A percentile compares a stretch with the other conserved stretches of the same genome.
Evolutionary conservation across 2,329 filamentous ascomycete species (phyloP).

Genomic region (Mollisia scopiformis): DNA sequence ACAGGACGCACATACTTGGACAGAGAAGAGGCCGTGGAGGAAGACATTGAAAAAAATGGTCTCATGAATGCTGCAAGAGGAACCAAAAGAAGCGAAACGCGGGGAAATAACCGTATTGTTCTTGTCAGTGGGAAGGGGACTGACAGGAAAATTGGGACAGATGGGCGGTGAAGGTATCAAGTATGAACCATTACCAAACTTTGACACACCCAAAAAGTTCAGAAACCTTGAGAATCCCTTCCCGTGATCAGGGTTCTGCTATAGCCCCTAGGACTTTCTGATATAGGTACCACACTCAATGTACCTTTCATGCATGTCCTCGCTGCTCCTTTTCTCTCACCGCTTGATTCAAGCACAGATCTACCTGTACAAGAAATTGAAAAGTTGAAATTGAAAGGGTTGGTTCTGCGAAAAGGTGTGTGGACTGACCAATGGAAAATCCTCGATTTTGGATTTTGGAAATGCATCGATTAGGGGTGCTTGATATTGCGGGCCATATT

Average conservation of each 20-base stretch:
- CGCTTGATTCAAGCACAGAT: not conserved
- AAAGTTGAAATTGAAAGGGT: not conserved
- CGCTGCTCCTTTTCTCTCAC: too few relatives aligned
- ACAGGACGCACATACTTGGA: not conserved
- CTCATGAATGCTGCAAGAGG: not conserved
- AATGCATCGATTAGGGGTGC: slow-evolving; percentile 7
- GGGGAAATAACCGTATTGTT: slow-evolving; percentile 8
- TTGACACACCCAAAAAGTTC: not conserved
- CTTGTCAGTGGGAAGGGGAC: too few relatives aligned
- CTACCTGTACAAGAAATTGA: not conserved
- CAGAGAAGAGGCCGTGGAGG: not conserved
- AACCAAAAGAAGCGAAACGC: slow-evolving; percentile 12
- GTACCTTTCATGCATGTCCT: not conserved
- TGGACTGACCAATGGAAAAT: slow-evolving; percentile 2
- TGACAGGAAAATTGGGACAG: not conserved
- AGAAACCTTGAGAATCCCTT: not conserved
- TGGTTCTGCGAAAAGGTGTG: slow-evolving; percentile 1
- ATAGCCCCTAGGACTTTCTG: not conserved
- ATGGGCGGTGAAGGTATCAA: slow-evolving; percentile 6
- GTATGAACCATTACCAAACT: slow-evolving; percentile 3
- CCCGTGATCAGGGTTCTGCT: slow-evolving; percentile 2
- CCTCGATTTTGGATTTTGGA: not conserved
- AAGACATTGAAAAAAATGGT: not conserved
- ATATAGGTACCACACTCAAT: slow-evolving; percentile 3
- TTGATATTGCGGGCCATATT: not conserved